Base-by-base conservation (phyloP, 345 rosid genomes). In the Nasturtium officinale region DNA sequence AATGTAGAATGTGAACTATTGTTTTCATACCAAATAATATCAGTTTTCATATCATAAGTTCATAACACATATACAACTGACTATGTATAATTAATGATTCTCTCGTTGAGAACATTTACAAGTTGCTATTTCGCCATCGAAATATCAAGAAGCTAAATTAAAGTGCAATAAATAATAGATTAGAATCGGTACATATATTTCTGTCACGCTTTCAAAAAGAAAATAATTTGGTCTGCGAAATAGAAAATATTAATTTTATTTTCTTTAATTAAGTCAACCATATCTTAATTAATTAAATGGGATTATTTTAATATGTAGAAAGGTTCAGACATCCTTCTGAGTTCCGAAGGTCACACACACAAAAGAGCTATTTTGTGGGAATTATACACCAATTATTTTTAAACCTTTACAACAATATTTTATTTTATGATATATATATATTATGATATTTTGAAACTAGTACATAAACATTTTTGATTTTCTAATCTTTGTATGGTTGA, bases 321-420 rank as follows among this genome's bases (percentile, higher is more conserved):
- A 20, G 46, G 38, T 73, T 40, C 57, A 73, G 32, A 45, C 71
- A 64, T 73, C 50, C 40, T 73, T 73, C 35, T 10, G 29, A 42
- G 48, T 46, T 55, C 20, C 6, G 9, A 62, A 30, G 5, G 23
- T 42, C 55, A 20, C 77, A 62, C 30, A 29, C 20, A 62, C n/a
- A 26, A 28, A 8, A 25, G 35, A 51, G n/a, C 12, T 18, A 47
- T 64, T 47, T 28, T n/a, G 18, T 62, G 38, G 6, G 38, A 16
- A 25, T 12, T 9, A 6, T 42, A 45, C 29, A 43, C 8, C 18
- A 45, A 7, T 7, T 54, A 3, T 17, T 47, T 17, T 17, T 0
- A 47, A 46, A 46, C 21, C 4, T 46, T 46, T 17, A 17, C 52
- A 17, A 46, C 17, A 46, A 17, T 17, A 8, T 18, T 18, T 47